A percentile compares a stretch with the other conserved stretches of the same genome.
Conservation (phyloP, 1,139 yeast species). For the Zygoascus hellenicus region DNA sequence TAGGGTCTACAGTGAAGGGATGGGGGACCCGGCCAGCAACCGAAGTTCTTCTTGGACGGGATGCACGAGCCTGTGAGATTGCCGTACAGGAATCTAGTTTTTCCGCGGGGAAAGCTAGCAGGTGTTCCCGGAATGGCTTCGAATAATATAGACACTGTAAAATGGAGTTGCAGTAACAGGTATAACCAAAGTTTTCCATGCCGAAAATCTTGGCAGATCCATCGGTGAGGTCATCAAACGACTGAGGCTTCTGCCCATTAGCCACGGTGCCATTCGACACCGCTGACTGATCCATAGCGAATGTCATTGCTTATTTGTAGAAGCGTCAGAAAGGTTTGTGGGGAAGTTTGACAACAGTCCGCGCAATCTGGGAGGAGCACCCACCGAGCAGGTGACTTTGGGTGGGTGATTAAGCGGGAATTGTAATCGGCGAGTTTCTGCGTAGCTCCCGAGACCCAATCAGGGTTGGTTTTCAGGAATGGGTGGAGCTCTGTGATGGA, state of each 20-base stretch:
- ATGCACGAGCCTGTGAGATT: not conserved
- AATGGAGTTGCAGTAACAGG: conserved; percentile 91
- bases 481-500: too few species aligned
- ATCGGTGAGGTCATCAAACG: conserved; percentile 20
- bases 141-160: conserved; percentile 82
- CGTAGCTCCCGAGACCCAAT: too few species aligned
- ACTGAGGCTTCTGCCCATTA: not conserved
- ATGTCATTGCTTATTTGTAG: too few species aligned
- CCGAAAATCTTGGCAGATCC: conserved; percentile 62
- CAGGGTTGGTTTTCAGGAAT: too few species aligned
- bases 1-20: conserved; percentile 33
- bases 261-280: too few species aligned
- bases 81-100: conserved; percentile 9
- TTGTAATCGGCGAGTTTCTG: too few species aligned
- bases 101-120: conserved; percentile 38
- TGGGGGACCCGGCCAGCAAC: conserved; percentile 34
- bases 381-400: too few species aligned
- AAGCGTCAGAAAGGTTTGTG: too few species aligned
- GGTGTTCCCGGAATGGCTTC: conserved; percentile 55
- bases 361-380: too few species aligned
- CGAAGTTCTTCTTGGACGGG: conserved; percentile 22
- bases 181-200: conserved; percentile 89
- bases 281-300: too few species aligned
- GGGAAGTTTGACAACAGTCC: too few species aligned
- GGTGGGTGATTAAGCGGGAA: too few species aligned